Evolutionary conservation across 768 basidiomycete genomes (phyloP).

Genomic region (Leucogyrophana mollusca): DNA sequence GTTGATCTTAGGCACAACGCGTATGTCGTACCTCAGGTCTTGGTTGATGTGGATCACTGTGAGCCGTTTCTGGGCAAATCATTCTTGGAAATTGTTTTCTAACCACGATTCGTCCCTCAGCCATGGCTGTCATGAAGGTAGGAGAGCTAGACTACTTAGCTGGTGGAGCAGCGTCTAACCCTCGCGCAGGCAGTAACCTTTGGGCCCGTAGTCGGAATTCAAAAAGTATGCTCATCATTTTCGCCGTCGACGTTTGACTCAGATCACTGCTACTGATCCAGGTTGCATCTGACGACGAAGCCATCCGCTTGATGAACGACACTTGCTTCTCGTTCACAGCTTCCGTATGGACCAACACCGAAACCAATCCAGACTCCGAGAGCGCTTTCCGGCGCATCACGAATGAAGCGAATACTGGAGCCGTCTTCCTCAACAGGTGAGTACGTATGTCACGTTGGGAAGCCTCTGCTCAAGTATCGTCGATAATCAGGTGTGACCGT

Average conservation of each 20-base stretch:
- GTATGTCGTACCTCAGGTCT: conserved; percentile 88
- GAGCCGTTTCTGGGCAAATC: conserved; percentile 30
- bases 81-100: conserved; percentile 4
- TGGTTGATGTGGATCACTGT: conserved; percentile 89
- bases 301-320: conserved; percentile 93
- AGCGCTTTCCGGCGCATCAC: conserved; percentile 58
- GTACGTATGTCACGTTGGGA: conserved; percentile 2
- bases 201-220: conserved; percentile 91
- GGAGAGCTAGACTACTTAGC: conserved; percentile 3
- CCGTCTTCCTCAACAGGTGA: conserved; percentile 89
- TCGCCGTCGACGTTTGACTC: background rate
- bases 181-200: conserved; percentile 76
- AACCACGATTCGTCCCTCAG: conserved; percentile 33
- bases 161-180: background rate
- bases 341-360: conserved; percentile 87
- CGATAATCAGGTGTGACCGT: conserved; percentile 65
- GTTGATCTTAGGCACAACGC: conserved; percentile 60
- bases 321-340: conserved; percentile 94
- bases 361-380: conserved; percentile 57
- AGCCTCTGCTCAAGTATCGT: background rate
- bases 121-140: conserved; percentile 93
- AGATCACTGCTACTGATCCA: conserved; percentile 18
- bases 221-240: conserved; percentile 56
- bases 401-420: conserved; percentile 80
- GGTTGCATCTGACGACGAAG: conserved; percentile 86